Base-by-base conservation (phyloP, 1,139 yeast species). In the Casaregolazyma lundiana region DNA sequence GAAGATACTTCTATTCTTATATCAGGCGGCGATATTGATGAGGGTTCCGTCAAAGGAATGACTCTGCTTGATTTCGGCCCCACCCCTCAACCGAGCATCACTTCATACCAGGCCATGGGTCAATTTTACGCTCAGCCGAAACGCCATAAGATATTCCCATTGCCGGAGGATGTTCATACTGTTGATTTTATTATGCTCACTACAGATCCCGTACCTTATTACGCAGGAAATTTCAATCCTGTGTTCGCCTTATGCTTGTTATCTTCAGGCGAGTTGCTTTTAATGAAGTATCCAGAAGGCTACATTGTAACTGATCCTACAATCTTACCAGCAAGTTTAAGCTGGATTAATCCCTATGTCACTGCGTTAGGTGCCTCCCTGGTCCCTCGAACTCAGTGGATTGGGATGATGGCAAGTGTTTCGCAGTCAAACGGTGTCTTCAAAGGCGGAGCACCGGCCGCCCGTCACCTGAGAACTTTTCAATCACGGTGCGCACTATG, bases 61-160 rank as follows among this genome's bases (percentile, higher is more conserved):
- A 76, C 81, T 5, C 70, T 83, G 47, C 68, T 90, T 50, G 88
- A 88, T 54, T 84, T 87, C 58, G 97, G 97, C 1, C 72, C 74
- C 20, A 87, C 96, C 7, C 84, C 95, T 30, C 77, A 80, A 46
- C 86, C 87, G 53, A 75, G 90, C 2, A 68, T 89, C 48, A 84
- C 96, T 0, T 83, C 96, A 0, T 86, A 87, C 62, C 86, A 83
- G 13, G 81, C 81, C 46, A 94, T 89, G 82, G 84, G 84, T 9
- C 76, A 75, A 38, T 88, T 81, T 58, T 94, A 88, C 63, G 71
- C 84, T 0, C 72, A 69, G 37, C 95, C 95, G 0, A 73, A 72
- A 42, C 72, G 76, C 38, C 82, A 78, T 51, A 72, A 73, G 49
- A 68, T 77, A 6, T 68, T 76, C 47, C 83, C 84, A 1, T 61